Conservation (phyloP, 129 eudicot species). For the Lonicera japonica region DNA sequence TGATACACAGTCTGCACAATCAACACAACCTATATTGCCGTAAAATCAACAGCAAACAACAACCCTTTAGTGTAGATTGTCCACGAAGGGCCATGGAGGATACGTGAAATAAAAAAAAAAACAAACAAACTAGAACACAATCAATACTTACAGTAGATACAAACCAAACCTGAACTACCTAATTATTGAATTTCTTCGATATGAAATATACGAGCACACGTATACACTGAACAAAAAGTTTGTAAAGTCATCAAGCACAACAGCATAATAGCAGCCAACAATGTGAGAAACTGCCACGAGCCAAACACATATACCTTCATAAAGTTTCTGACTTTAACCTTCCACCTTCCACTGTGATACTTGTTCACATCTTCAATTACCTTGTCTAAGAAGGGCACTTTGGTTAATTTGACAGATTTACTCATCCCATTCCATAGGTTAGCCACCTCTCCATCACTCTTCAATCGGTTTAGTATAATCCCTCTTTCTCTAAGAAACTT, state of each 20-base stretch:
- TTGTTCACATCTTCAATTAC: slow-evolving; percentile 67
- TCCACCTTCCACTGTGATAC: slow-evolving; percentile 47
- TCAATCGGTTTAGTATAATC: slow-evolving; percentile 50
- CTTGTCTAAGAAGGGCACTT: slow-evolving; percentile 47
- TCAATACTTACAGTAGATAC: neutral
- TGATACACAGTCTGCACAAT: too few relatives aligned
- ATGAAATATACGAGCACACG: slow-evolving; percentile 18
- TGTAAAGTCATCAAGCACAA: slow-evolving; percentile 44
- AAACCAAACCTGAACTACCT: neutral
- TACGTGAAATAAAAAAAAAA: neutral
- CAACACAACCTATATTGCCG: neutral
- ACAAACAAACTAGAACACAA: neutral
- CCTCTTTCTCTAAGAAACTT: slow-evolving; percentile 43
- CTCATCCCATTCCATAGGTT: slow-evolving; percentile 82
- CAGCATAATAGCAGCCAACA: slow-evolving; percentile 45
- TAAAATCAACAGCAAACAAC: too few relatives aligned
- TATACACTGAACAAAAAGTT: slow-evolving; percentile 33
- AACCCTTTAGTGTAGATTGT: neutral
- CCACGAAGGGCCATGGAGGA: neutral
- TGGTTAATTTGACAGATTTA: slow-evolving; percentile 50
- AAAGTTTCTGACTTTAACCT: slow-evolving; percentile 32
- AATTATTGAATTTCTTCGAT: neutral
- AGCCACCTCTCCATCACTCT: slow-evolving; percentile 73
- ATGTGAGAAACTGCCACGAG: slow-evolving; percentile 56
- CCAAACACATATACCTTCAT: slow-evolving; percentile 39